A percentile compares a stretch with the other conserved stretches of the same genome.
Evolutionary conservation across 139 green algal species (phyloP).

Genomic region (Coelastrella sp.): DNA sequence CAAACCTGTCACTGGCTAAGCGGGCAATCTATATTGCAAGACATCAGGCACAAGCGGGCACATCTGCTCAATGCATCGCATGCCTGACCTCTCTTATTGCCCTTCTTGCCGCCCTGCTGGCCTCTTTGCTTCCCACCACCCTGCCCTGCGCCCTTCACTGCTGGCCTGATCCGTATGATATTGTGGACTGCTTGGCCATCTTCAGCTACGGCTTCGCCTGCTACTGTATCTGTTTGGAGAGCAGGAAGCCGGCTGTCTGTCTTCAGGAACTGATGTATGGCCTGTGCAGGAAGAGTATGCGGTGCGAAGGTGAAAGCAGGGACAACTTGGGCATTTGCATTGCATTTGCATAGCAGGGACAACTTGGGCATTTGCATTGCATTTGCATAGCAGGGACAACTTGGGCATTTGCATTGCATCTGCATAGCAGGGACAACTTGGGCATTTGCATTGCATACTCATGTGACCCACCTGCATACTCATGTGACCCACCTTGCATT

Average conservation of each 20-base stretch:
- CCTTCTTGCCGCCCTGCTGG: neutral
- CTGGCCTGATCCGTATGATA: slow-evolving; percentile 38
- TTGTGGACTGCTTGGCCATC: slow-evolving; percentile 33
- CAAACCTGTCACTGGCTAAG: too few relatives aligned
- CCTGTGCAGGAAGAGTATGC: slow-evolving; percentile 17
- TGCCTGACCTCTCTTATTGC: neutral
- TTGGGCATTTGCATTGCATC: too few relatives aligned
- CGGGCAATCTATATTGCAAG: too few relatives aligned
- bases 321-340: neutral
- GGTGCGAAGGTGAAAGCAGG: neutral
- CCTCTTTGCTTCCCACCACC: slow-evolving; percentile 27
- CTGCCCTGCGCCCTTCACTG: neutral
- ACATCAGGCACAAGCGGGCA: too few relatives aligned
- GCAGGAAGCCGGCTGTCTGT: slow-evolving; percentile 46
- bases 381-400: neutral
- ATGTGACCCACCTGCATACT: neutral
- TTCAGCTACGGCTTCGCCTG: neutral
- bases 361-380: neutral
- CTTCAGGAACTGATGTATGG: slow-evolving; percentile 62
- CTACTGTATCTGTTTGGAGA: slow-evolving; percentile 43
- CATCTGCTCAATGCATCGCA: too few relatives aligned
- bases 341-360: neutral
- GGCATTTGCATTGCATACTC: too few relatives aligned
- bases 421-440: neutral
- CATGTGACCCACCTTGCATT: too few relatives aligned